phyloP scores from a whole-genome alignment of 2,329 filamentous ascomycete genomes.

The Neurospora sp. region DNA sequence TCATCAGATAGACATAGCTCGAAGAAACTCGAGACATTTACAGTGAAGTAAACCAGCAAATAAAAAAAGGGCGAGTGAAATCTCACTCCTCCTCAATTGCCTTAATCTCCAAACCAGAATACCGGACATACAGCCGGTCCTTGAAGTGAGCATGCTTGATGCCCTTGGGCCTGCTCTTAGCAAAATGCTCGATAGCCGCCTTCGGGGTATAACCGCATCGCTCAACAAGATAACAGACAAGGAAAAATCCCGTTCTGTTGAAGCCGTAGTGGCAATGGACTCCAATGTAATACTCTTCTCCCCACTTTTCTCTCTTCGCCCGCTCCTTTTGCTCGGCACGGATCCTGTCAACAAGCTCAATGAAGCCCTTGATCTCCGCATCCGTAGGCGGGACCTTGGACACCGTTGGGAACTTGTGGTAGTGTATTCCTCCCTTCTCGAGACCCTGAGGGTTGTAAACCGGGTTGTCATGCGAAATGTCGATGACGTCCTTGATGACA shows the following conservation, averaged over 20 bases:
- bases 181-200: conserved; percentile 73
- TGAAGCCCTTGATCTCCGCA: conserved; percentile 43
- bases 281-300: conserved; percentile 50
- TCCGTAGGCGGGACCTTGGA: conserved; percentile 74
- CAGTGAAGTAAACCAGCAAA: background rate
- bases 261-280: conserved; percentile 96
- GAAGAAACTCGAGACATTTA: background rate
- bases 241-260: conserved; percentile 86
- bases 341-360: conserved; percentile 48
- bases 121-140: conserved; percentile 73
- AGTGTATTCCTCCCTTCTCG: conserved; percentile 56
- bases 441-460: conserved; percentile 74
- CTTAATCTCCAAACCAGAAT: conserved; percentile 32
- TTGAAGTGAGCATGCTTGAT: conserved; percentile 87
- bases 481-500: conserved; percentile 67
- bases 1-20: background rate
- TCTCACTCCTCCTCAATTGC: background rate
- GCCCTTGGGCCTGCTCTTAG: conserved; percentile 61
- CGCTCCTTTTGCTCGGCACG: conserved; percentile 42
- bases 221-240: conserved; percentile 87
- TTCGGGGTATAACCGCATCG: conserved; percentile 60
- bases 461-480: conserved; percentile 84
- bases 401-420: conserved; percentile 84
- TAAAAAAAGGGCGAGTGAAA: background rate
- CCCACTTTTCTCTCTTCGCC: conserved; percentile 31